A percentile compares a stretch with the other conserved stretches of the same genome.
Conservation (phyloP, 768 basidiomycete genomes). For the Podaxis carcinomalis region DNA sequence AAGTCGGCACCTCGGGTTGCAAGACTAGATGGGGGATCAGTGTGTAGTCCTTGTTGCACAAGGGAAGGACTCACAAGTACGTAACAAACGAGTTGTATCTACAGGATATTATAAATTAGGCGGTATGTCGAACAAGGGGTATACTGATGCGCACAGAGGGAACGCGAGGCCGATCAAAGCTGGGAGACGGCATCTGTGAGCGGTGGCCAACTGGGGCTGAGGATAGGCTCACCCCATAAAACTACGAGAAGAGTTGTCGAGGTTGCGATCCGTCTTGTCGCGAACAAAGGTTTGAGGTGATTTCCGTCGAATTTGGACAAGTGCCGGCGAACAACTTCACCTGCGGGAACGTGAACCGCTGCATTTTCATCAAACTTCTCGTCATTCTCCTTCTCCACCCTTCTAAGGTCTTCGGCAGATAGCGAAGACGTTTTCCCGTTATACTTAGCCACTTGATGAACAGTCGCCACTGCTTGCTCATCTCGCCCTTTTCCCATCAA, state of each 20-base stretch:
- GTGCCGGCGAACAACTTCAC: constrained; percentile 25
- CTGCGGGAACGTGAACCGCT: constrained; percentile 9
- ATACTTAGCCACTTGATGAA: constrained; percentile 57
- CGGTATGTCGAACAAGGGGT: neutral
- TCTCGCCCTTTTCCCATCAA: constrained; percentile 69
- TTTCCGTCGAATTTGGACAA: constrained; percentile 26
- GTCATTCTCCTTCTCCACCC: neutral
- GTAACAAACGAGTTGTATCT: constrained; percentile 29
- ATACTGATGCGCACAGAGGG: constrained; percentile 41
- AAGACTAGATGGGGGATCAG: constrained; percentile 35
- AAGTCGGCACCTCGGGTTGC: constrained; percentile 63
- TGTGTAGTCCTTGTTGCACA: neutral
- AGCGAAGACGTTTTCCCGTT: constrained; percentile 50
- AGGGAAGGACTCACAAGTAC: constrained; percentile 20
- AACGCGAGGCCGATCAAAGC: constrained; percentile 70
- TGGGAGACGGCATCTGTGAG: constrained; percentile 18
- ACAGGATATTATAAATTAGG: neutral
- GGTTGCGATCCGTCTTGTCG: constrained; percentile 57
- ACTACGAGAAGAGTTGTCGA: constrained; percentile 61
- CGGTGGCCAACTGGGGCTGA: neutral
- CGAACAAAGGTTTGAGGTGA: constrained; percentile 59
- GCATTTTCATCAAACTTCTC: neutral
- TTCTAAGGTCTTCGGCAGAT: constrained; percentile 45
- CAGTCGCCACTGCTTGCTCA: constrained; percentile 53
- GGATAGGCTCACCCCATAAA: constrained; percentile 36